Base-by-base conservation (phyloP, 1,284 basidiomycete species). In the Cutaneotrichosporon sp. region DNA sequence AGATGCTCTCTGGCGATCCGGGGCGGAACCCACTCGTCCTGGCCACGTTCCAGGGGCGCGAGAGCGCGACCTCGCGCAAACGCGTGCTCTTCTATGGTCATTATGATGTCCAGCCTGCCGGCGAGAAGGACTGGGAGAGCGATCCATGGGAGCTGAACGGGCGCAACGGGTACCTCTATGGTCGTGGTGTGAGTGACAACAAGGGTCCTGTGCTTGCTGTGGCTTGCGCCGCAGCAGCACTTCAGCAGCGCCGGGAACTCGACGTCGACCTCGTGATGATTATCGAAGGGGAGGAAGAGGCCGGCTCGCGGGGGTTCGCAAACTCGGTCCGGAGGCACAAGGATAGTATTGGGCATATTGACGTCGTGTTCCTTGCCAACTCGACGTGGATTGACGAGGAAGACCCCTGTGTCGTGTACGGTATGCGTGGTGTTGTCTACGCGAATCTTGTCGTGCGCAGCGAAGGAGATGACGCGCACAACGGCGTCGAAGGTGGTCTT, bases 301-400 rank as follows among this genome's bases (percentile, higher is more conserved):
- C 84, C 19, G 94, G 94, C 5, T 93, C 90, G 65, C 75, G 79
- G 1, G 91, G 92, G 0, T 94, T 98, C 64, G 80, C 78, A 38
- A 83, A 87, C 24, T 82, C 87, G 0, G 86, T 97, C 8, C 70
- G 78, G 49, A 80, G 78, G 53, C 79, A 92, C 72, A 89, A 80
- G 89, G 82, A 84, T 56, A 71, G 79, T 34, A 90, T 97, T 61
- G 90, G 91, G 2, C 75, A 82, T 26, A 82, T 96, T 46, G 89
- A 94, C 72, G 86, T 86, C 2, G 89, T 96, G 49, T 77, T 94
- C 17, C 83, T 94, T 5, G 77, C 76, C 64, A 98, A 98, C 70
- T 97, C 93, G 29, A 94, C 91, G 16, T 98, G 94, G 93, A 88
- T 97, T 60, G 87, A 87, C 27, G 91, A 97, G 65, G 84, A 88